Conservation (phyloP, 352 stramenopile genomes). For the Globisporangium irregulare region DNA sequence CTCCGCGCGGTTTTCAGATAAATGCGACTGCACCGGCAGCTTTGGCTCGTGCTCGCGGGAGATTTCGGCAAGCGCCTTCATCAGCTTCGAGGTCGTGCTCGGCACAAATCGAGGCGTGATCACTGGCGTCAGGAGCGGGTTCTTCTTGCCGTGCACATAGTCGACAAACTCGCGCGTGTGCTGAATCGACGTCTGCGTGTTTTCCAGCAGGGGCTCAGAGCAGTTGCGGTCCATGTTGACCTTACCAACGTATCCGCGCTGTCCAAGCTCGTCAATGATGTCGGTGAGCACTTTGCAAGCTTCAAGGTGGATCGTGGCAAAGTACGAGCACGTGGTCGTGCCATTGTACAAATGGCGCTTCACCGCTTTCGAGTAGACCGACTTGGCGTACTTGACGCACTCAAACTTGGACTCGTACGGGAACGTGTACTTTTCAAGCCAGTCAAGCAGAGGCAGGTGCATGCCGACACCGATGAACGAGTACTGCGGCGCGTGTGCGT, state of each 20-base stretch:
- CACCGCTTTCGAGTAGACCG: slow-evolving; percentile 90
- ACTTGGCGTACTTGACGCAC: slow-evolving; percentile 51
- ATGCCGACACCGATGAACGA: slow-evolving; percentile 92
- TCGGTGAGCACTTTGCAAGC: slow-evolving; percentile 90
- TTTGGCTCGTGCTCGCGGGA: slow-evolving; percentile 70
- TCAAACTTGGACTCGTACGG: slow-evolving; percentile 87
- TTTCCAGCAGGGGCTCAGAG: slow-evolving; percentile 78
- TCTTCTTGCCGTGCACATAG: slow-evolving; percentile 79
- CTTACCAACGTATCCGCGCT: slow-evolving; percentile 92
- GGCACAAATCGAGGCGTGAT: slow-evolving; percentile 94
- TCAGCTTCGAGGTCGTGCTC: slow-evolving; percentile 78
- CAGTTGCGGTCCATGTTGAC: slow-evolving; percentile 96
- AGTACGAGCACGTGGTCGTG: slow-evolving; percentile 95
- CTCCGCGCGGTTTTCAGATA: slow-evolving; percentile 89
- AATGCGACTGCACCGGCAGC: slow-evolving; percentile 89
- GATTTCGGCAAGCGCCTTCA: slow-evolving; percentile 77
- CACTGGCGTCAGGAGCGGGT: slow-evolving; percentile 78
- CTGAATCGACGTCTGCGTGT: slow-evolving; percentile 77
- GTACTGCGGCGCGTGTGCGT: slow-evolving; percentile 94
- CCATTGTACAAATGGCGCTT: slow-evolving; percentile 81
- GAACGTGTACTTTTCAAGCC: slow-evolving; percentile 95
- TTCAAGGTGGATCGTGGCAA: slow-evolving; percentile 90
- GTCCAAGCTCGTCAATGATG: slow-evolving; percentile 75
- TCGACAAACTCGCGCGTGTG: slow-evolving; percentile 87
- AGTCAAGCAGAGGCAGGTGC: slow-evolving; percentile 91